Evolutionary conservation across 1,284 basidiomycete genomes (phyloP).

Genomic region (Takashimella koratensis): DNA sequence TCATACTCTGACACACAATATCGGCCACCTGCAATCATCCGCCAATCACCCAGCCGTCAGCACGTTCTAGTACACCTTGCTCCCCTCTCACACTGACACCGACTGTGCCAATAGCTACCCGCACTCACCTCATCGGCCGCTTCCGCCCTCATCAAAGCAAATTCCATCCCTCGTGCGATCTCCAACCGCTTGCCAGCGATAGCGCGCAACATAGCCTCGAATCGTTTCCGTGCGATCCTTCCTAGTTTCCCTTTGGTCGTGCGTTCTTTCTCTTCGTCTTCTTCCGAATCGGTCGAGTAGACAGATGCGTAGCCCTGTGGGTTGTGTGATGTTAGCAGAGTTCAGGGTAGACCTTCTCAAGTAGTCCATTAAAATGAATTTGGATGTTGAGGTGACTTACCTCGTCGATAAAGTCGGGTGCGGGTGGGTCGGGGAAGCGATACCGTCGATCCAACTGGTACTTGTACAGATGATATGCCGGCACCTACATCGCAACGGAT

Average conservation of each 20-base stretch:
- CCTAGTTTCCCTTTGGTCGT: constrained; percentile 69
- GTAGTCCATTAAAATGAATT: too few relatives aligned
- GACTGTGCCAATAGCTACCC: background rate
- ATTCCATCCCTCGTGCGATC: constrained; percentile 90
- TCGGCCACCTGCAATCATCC: constrained; percentile 64
- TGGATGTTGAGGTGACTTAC: constrained; percentile 53
- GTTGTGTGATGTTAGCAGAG: background rate
- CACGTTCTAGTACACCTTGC: too few relatives aligned
- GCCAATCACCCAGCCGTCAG: too few relatives aligned
- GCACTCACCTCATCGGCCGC: constrained; percentile 75
- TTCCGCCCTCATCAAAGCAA: constrained; percentile 90
- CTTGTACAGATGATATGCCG: constrained; percentile 74
- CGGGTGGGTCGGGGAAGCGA: constrained; percentile 52
- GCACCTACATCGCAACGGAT: constrained; percentile 56
- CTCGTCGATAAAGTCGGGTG: constrained; percentile 77
- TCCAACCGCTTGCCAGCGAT: constrained; percentile 83
- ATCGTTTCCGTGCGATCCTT: constrained; percentile 68
- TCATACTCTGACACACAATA: constrained; percentile 75
- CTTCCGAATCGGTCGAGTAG: constrained; percentile 91
- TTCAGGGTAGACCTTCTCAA: too few relatives aligned
- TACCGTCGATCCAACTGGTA: constrained; percentile 66
- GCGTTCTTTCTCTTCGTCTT: constrained; percentile 84
- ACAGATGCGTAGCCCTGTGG: constrained; percentile 79
- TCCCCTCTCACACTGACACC: too few relatives aligned
- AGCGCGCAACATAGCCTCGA: constrained; percentile 83